These are phyloP conservation scores for Cubamyces lactineus DNA, from an alignment of 768 basidiomycete species.

Conservation along the genomic window DNA sequence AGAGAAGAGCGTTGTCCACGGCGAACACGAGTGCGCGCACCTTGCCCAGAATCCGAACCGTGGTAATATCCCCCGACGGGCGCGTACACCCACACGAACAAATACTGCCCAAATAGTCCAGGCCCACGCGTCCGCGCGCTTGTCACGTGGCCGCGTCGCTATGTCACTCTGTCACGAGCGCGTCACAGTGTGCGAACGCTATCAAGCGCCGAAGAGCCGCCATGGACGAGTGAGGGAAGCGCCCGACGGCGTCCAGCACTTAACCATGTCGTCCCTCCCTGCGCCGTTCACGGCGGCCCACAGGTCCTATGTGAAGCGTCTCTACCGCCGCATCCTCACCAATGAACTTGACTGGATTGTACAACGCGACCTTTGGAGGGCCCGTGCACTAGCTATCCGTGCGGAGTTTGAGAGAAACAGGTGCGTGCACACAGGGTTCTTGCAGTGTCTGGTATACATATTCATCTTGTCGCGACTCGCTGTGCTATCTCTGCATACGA, in stretches of 20 bases:
- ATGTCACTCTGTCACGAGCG: conserved; percentile 1
- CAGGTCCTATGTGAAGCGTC: conserved; percentile 85
- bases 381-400: conserved; percentile 81
- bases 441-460: not conserved
- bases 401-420: conserved; percentile 94
- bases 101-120: conserved; percentile 25
- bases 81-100: conserved; percentile 35
- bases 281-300: conserved; percentile 74
- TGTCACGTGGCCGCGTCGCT: conserved; percentile 20
- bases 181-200: conserved; percentile 17
- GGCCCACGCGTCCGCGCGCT: conserved; percentile 7
- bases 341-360: conserved; percentile 92
- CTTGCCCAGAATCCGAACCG: conserved; percentile 31
- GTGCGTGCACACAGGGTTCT: conserved; percentile 45
- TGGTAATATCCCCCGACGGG: conserved; percentile 28
- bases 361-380: conserved; percentile 84
- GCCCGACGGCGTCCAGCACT: conserved; percentile 15
- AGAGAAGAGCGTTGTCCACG: conserved; percentile 23
- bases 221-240: not conserved
- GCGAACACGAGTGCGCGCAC: conserved; percentile 5
- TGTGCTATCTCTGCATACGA: not conserved
- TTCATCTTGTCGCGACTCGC: not conserved
- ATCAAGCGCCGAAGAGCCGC: conserved; percentile 9
- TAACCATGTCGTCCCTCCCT: conserved; percentile 29
- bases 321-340: conserved; percentile 85